phyloP scores from a whole-genome alignment of 2,329 filamentous ascomycete genomes.

The Neoarthrinium moseri region DNA sequence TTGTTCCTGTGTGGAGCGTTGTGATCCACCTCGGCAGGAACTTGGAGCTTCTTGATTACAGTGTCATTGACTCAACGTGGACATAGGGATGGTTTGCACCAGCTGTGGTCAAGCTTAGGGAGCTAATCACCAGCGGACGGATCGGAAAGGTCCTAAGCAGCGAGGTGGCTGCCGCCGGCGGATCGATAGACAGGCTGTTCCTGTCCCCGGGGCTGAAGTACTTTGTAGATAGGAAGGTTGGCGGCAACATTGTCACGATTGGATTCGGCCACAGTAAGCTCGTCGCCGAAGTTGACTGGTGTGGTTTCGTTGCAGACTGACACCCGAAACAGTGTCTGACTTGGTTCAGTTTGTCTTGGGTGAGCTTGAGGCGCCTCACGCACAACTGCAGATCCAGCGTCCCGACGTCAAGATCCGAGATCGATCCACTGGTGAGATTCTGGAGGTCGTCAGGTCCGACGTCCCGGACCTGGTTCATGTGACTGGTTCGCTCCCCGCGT shows the following conservation, averaged over 20 bases:
- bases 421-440: constrained; percentile 24
- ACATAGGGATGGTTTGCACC: constrained; percentile 36
- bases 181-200: constrained; percentile 27
- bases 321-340: constrained; percentile 31
- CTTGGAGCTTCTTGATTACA: no score
- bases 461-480: constrained; percentile 13
- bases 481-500: constrained; percentile 29
- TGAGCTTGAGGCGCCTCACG: constrained; percentile 34
- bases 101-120: constrained; percentile 36
- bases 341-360: constrained; percentile 39
- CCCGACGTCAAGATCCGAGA: constrained; percentile 37
- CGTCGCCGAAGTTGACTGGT: not conserved
- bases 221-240: constrained; percentile 43
- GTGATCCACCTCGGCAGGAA: no score
- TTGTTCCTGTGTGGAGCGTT: no score
- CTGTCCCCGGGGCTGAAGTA: constrained; percentile 38
- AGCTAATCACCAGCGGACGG: constrained; percentile 38
- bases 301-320: constrained; percentile 10
- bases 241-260: constrained; percentile 38
- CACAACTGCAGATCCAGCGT: constrained; percentile 41
- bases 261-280: constrained; percentile 12
- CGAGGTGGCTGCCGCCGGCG: constrained; percentile 37
- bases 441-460: constrained; percentile 28
- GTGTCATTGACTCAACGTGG: no score
- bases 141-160: constrained; percentile 53